Evolutionary conservation across 257 asterid species (phyloP).

Genomic region (Striga asiatica): DNA sequence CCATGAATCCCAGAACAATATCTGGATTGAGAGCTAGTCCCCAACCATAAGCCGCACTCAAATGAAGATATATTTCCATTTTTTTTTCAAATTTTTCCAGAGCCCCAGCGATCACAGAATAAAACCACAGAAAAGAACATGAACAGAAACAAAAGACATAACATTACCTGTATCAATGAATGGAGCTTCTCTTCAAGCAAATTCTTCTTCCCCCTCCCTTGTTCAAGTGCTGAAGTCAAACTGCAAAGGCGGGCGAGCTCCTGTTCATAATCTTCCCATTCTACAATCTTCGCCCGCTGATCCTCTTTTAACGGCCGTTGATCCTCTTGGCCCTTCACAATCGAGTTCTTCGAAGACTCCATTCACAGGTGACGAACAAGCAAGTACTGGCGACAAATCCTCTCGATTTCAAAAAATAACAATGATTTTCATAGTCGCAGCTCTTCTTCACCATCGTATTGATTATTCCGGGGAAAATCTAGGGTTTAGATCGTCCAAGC

Average conservation of each 20-base stretch:
- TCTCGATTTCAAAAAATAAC: conserved; percentile 25
- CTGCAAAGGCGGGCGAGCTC: conserved; percentile 80
- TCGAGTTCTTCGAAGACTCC: conserved; percentile 38
- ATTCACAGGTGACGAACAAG: conserved; percentile 30
- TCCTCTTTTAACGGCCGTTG: conserved; percentile 24
- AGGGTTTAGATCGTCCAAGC: conserved; percentile 26
- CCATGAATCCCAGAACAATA: background rate
- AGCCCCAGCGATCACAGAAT: background rate
- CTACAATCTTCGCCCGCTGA: conserved; percentile 36
- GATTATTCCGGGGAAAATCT: conserved; percentile 19
- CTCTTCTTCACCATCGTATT: conserved; percentile 41
- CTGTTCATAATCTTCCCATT: conserved; percentile 91
- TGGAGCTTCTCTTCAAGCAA: conserved; percentile 48
- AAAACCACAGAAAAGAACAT: background rate
- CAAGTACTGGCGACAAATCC: conserved; percentile 5
- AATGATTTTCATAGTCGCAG: conserved; percentile 22
- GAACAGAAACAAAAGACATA: background rate
- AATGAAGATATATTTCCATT: background rate
- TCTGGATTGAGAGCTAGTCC: background rate
- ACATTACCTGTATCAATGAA: conserved; percentile 45
- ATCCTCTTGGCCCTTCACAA: conserved; percentile 31
- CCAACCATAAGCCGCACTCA: background rate
- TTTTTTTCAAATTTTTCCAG: background rate
- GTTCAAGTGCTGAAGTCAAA: conserved; percentile 60
- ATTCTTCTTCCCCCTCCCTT: conserved; percentile 49